Percentiles rank a stretch among this genome's conserved stretches.
These are phyloP conservation scores for Scheffersomyces titani DNA, from an alignment of 1,139 yeast species.

Conservation along the genomic window DNA sequence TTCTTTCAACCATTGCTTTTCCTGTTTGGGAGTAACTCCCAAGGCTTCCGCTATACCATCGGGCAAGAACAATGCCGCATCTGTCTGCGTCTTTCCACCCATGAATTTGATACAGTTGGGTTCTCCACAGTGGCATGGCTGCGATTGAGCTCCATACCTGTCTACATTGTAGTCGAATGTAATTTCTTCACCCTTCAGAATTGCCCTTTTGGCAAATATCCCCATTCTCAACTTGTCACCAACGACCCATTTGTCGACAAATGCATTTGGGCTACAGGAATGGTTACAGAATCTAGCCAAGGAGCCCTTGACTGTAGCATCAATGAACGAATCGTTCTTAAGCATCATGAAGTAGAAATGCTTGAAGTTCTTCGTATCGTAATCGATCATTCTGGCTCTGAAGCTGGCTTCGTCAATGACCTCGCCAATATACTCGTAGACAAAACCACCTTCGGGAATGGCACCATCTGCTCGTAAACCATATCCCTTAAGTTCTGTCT, in stretches of 20 bases:
- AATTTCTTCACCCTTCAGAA: slow-evolving; percentile 82
- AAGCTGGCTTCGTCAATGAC: slow-evolving; percentile 79
- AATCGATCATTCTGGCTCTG: slow-evolving; percentile 69
- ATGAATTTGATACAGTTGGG: slow-evolving; percentile 87
- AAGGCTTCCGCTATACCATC: slow-evolving; percentile 83
- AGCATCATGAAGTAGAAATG: slow-evolving; percentile 98
- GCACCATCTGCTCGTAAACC: slow-evolving; percentile 74
- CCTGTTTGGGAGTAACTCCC: slow-evolving; percentile 66
- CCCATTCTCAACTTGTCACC: slow-evolving; percentile 92
- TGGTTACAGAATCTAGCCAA: slow-evolving; percentile 92
- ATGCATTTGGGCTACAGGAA: slow-evolving; percentile 92
- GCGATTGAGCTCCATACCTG: slow-evolving; percentile 92
- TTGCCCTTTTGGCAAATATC: slow-evolving; percentile 78
- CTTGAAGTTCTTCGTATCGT: slow-evolving; percentile 68
- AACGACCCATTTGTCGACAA: slow-evolving; percentile 96
- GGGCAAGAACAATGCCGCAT: slow-evolving; percentile 80
- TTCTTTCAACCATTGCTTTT: slow-evolving; percentile 65
- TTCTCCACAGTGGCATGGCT: slow-evolving; percentile 94
- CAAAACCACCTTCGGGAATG: slow-evolving; percentile 65
- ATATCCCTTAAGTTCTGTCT: slow-evolving; percentile 83
- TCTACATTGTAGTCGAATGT: slow-evolving; percentile 97
- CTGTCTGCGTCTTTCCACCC: slow-evolving; percentile 97
- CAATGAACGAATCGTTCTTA: slow-evolving; percentile 88
- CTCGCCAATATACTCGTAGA: slow-evolving; percentile 93
- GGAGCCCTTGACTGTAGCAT: slow-evolving; percentile 88